Percentiles rank a stretch among this genome's conserved stretches.
Conservation (phyloP, 148 eudicot species). For the Dysphania ambrosioides region DNA sequence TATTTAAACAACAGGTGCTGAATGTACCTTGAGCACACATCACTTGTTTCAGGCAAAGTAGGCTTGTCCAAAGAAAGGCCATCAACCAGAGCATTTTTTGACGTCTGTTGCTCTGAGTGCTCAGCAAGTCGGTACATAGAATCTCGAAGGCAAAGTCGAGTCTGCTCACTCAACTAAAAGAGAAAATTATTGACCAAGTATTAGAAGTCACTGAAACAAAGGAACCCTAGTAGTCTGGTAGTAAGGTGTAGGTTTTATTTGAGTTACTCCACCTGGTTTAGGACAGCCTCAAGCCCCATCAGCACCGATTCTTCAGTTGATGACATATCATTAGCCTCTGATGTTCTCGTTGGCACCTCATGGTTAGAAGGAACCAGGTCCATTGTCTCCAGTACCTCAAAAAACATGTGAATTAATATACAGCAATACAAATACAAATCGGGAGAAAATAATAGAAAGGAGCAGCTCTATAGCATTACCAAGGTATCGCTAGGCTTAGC, state of each 20-base stretch:
- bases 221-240: background rate
- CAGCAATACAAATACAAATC: background rate
- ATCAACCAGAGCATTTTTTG: constrained; percentile 24
- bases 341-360: constrained; percentile 16
- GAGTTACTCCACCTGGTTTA: constrained; percentile 48
- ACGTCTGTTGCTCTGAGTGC: constrained; percentile 41
- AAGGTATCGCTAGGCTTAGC: no score
- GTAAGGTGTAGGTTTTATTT: background rate
- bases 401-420: constrained; percentile 20
- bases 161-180: constrained; percentile 47
- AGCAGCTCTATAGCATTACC: no score
- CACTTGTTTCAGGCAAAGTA: constrained; percentile 26
- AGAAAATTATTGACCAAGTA: constrained; percentile 3
- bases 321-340: constrained; percentile 29
- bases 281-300: constrained; percentile 46
- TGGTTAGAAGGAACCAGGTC: constrained; percentile 31
- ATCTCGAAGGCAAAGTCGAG: constrained; percentile 77
- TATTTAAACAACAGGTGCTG: background rate
- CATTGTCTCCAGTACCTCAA: constrained; percentile 39
- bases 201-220: constrained; percentile 18
- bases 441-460: background rate
- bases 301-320: constrained; percentile 60
- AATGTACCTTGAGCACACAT: constrained; percentile 40
- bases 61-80: constrained; percentile 27
- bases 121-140: constrained; percentile 81